phyloP scores from a whole-genome alignment of 2,329 filamentous ascomycete species.

The Amauroascus verrucosus region DNA sequence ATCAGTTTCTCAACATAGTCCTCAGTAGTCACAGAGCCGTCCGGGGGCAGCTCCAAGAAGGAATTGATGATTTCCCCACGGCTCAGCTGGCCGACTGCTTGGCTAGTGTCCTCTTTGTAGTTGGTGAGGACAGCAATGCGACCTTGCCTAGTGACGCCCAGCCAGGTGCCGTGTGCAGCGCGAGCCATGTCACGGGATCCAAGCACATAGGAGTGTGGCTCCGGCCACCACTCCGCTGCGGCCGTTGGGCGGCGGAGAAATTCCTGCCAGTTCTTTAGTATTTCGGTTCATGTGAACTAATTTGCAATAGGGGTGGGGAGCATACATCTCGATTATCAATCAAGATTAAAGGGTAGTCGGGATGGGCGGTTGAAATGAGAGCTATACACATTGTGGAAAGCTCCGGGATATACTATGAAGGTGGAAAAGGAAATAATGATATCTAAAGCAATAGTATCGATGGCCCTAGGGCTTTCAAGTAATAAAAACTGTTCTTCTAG shows the following conservation, averaged over 20 bases:
- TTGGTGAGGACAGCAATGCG: slow-evolving; percentile 55
- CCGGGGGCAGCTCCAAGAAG: slow-evolving; percentile 43
- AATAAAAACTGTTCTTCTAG: too few relatives aligned
- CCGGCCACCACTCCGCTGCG: slow-evolving; percentile 49
- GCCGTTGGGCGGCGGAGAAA: slow-evolving; percentile 53
- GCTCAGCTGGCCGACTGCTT: slow-evolving; percentile 40
- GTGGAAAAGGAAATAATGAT: not conserved
- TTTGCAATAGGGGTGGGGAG: not conserved
- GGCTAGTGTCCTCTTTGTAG: slow-evolving; percentile 46
- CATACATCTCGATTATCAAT: slow-evolving; percentile 65
- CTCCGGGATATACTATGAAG: not conserved
- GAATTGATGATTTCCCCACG: slow-evolving; percentile 51
- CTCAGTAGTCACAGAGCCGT: slow-evolving; percentile 34
- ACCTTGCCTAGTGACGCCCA: slow-evolving; percentile 51
- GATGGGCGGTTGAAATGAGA: slow-evolving; percentile 64
- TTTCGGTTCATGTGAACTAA: too few relatives aligned
- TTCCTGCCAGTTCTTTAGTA: slow-evolving; percentile 37
- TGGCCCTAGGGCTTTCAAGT: too few relatives aligned
- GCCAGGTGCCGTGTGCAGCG: slow-evolving; percentile 52
- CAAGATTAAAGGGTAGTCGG: slow-evolving; percentile 62
- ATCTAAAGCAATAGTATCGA: too few relatives aligned
- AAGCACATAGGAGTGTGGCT: slow-evolving; percentile 46
- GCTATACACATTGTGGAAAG: slow-evolving; percentile 60
- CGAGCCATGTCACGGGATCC: slow-evolving; percentile 54
- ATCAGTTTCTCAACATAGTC: slow-evolving; percentile 47